phyloP scores from a whole-genome alignment of 1,284 basidiomycete genomes.

The Exobasidium cylindrosporum region DNA sequence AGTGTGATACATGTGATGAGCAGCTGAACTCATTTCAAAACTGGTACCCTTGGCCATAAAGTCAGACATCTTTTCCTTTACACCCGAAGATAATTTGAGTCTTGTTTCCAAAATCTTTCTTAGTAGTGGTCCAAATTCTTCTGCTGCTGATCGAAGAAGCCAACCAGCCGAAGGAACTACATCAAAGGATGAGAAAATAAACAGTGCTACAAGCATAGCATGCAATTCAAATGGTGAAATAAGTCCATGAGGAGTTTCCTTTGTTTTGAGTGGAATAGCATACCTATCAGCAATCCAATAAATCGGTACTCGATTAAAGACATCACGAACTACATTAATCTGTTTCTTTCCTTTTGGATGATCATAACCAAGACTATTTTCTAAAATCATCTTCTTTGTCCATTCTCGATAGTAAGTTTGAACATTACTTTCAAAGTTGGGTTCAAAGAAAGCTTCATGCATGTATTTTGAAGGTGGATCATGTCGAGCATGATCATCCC shows the following conservation, averaged over 20 bases:
- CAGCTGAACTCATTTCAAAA: constrained; percentile 17
- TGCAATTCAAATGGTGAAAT: constrained; percentile 58
- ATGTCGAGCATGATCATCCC: constrained; percentile 11
- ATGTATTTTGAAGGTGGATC: constrained; percentile 14
- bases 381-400: constrained; percentile 63
- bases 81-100: constrained; percentile 17
- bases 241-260: constrained; percentile 61
- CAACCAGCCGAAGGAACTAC: constrained; percentile 62
- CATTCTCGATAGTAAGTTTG: constrained; percentile 51
- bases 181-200: constrained; percentile 25
- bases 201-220: constrained; percentile 17
- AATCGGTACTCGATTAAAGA: constrained; percentile 67
- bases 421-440: constrained; percentile 21
- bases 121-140: constrained; percentile 8
- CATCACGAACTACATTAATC: constrained; percentile 70
- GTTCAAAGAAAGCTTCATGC: constrained; percentile 19
- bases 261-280: constrained; percentile 66
- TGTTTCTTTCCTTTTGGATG: constrained; percentile 58
- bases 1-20: constrained; percentile 20
- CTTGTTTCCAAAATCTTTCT: constrained; percentile 19
- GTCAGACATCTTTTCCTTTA: constrained; percentile 21
- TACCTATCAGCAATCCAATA: constrained; percentile 58
- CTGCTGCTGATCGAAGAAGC: constrained; percentile 20
- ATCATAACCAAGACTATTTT: constrained; percentile 62
- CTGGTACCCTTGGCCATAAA: constrained; percentile 23